Evolutionary conservation across 2,329 filamentous ascomycete species (phyloP), one percentile per base, ranked within the genome.

Genomic region (Paramyrothecium roridum): DNA sequence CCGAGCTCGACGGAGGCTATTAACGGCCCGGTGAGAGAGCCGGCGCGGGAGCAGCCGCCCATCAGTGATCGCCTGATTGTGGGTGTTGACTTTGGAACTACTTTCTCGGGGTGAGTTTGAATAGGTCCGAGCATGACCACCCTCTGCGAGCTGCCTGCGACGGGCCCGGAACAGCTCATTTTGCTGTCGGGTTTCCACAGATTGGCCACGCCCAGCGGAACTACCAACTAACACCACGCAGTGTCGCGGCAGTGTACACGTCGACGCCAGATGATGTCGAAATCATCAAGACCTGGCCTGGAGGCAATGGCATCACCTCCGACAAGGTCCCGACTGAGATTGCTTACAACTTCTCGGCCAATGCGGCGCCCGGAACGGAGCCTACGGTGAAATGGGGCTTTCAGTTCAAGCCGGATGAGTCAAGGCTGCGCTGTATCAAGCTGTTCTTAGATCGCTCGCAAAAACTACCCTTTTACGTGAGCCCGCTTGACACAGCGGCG

Each of bases 301-400:
- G 90, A 23, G 88, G 88, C 26, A 92, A 93, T 66, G 89, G 89
- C 64, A 91, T 93, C 73, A 92, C 90, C n/a, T 91, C 88, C 37
- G 89, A 93, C 76, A 93, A 93, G 76, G 89, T 93, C 2, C 89
- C 90, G 1, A 91, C 89, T 16, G 89, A 93, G 70, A 87, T 93
- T 53, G 87, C 88, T 60, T 85, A 85, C 63, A 78, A 81, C 56
- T 70, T 75, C 33, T 53, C 66, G 12, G 48, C 66, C 55, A 64
- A 65, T 52, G 59, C 64, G 8, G 40, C 62, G 2, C 57, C 65
- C 20, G 76, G 69, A n/a, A 67, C 75, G 1, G 69, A 74, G 8
- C 78, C 83, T 8, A 80, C 67, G 1, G 75, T 84, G 50, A 88
- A 87, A 83, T 93, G 90, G 90, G 90, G 90, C 0, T 93, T 92